Evolutionary conservation across 306 rosid species (phyloP), one percentile per base, ranked within the genome.

Genomic region (Parietaria judaica): DNA sequence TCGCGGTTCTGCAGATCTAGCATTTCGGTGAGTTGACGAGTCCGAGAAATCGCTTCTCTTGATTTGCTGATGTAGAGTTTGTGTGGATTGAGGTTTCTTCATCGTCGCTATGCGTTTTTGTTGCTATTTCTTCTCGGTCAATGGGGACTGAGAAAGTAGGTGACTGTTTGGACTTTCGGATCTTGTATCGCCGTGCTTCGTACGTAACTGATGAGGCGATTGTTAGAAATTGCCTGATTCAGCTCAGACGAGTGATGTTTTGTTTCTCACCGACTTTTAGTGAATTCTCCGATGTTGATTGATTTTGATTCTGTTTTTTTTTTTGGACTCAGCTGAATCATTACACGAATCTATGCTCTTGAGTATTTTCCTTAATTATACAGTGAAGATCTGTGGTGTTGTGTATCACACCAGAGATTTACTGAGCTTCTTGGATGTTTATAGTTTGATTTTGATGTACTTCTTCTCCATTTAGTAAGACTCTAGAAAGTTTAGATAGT

Each of bases 1-100:
- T 71, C 59, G 59, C 45, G 14, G 58, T 63, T 70, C 36, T 63
- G 68, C 80, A 76, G 90, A 84, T 83, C 94, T 83, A 60, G 62
- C 77, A 51, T 77, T 75, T 64, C 16, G 78, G 81, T 72, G 77
- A 75, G 80, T 84, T 74, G 54, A 60, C 34, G 51, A 7, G 5
- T 59, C 76, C 39, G 60, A 68, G 71, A 66, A 55, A 36, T 34
- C 65, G 35, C 69, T 63, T 9, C 73, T 61, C 23, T 56, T 45
- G 39, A 34, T 61, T 62, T 70, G 51, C 34, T 58, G 34, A 63
- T 53, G 1, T 7, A 11, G 3, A 10, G 6, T 8, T 35, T 14
- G 3, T n/a, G 7, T 4, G 36, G 11, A 14, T 8, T 50, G 36
- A 6, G 54, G 17, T 56, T 58, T 45, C 5, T 49, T 8, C 52